Evolutionary conservation across 176 grass and related monocot species (phyloP).

Genomic region (Carex parvula): DNA sequence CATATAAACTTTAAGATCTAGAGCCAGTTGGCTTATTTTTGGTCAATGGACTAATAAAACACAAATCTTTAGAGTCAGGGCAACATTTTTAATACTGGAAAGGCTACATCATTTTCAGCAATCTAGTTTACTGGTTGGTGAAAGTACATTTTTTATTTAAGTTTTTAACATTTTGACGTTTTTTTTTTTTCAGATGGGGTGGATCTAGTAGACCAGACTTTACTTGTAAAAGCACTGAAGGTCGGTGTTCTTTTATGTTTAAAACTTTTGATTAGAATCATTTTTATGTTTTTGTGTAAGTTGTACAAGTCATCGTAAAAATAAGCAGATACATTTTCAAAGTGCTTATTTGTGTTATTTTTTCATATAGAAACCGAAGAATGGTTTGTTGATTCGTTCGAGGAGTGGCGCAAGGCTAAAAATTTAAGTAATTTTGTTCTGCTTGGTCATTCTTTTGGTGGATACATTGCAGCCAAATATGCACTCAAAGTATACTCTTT

Average conservation of each 20-base stretch:
- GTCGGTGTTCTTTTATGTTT: conserved; percentile 22
- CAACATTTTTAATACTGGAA: not conserved
- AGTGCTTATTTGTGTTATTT: conserved; percentile 24
- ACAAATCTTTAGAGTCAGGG: not conserved
- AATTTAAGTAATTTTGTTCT: conserved; percentile 92
- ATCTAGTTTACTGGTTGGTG: not conserved
- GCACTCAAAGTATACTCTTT: conserved; percentile 58
- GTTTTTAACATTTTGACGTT: not conserved
- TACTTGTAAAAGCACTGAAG: conserved; percentile 96
- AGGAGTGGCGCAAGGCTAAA: conserved; percentile 98
- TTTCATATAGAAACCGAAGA: conserved; percentile 78
- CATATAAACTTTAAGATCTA: not conserved
- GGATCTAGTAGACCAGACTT: conserved; percentile 98
- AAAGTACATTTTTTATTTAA: conserved; percentile 4
- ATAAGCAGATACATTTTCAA: conserved; percentile 17
- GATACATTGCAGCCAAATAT: conserved; percentile 96
- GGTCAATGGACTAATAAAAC: not conserved
- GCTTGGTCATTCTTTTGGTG: conserved; percentile 96
- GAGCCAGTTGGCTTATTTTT: not conserved
- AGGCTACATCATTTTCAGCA: not conserved
- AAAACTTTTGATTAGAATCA: not conserved
- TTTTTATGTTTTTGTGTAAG: not conserved
- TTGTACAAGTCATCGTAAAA: not conserved
- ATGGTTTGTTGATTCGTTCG: conserved; percentile 98
- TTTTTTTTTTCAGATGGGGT: conserved; percentile 71